Conservation (phyloP, 1,139 yeast species). For the Yamadazyma siamensis region DNA sequence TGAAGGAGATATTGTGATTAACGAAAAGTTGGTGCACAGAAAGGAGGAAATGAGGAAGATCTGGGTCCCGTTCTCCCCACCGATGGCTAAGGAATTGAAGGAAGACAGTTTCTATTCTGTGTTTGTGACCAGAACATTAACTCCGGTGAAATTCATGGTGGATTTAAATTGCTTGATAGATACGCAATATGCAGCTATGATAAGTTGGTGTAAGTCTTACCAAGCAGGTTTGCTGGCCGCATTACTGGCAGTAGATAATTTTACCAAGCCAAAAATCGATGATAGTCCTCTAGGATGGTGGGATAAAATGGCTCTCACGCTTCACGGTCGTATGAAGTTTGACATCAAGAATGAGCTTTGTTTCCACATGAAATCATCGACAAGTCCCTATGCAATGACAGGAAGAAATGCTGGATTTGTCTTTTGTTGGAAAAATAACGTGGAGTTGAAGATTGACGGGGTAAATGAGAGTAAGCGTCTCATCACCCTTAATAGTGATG, state of each 20-base stretch:
- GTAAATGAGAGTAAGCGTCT: constrained; percentile 61
- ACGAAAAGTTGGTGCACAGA: constrained; percentile 35
- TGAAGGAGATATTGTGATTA: constrained; percentile 38
- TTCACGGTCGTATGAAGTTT: constrained; percentile 52
- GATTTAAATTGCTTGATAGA: constrained; percentile 33
- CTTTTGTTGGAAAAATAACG: constrained; percentile 72
- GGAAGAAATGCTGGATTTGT: constrained; percentile 78
- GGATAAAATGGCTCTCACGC: constrained; percentile 44
- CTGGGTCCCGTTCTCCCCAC: constrained; percentile 46
- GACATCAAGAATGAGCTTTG: constrained; percentile 50
- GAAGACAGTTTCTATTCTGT: constrained; percentile 41
- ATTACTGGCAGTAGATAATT: constrained; percentile 47
- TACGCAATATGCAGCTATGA: constrained; percentile 37
- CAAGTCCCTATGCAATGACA: constrained; percentile 69
- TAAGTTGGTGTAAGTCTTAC: constrained; percentile 45
- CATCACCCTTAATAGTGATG: constrained; percentile 60
- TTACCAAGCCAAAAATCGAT: constrained; percentile 72
- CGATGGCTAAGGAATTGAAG: constrained; percentile 21
- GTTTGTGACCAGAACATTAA: constrained; percentile 40
- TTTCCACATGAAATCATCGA: constrained; percentile 61
- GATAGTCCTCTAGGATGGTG: constrained; percentile 83
- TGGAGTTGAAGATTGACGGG: constrained; percentile 57
- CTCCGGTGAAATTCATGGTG: constrained; percentile 42
- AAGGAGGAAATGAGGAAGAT: constrained; percentile 44
- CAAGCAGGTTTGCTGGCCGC: constrained; percentile 37